phyloP scores from a whole-genome alignment of 768 basidiomycete species.

The Psilocybe sp. region DNA sequence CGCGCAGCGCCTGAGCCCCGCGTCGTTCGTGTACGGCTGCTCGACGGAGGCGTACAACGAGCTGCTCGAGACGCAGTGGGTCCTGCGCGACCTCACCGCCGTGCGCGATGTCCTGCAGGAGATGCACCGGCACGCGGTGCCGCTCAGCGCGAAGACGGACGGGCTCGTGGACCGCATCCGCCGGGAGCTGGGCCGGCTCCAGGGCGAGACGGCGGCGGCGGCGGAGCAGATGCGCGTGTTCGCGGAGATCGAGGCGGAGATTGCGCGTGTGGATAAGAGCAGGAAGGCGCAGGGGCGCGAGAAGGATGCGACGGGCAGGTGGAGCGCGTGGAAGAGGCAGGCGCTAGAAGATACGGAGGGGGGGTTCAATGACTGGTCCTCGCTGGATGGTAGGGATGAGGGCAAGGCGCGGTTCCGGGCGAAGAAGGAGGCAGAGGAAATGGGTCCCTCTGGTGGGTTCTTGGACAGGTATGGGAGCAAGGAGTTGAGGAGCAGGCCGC shows the following conservation, averaged over 20 bases:
- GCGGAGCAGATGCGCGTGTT: slow-evolving; percentile 51
- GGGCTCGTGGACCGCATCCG: slow-evolving; percentile 61
- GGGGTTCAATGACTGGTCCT: slow-evolving; percentile 40
- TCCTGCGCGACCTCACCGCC: slow-evolving; percentile 77
- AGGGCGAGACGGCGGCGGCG: slow-evolving; percentile 46
- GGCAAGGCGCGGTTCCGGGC: background rate
- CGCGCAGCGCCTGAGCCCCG: slow-evolving; percentile 68
- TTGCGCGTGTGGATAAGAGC: slow-evolving; percentile 6
- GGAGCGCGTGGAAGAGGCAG: slow-evolving; percentile 39
- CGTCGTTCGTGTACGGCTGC: slow-evolving; percentile 88
- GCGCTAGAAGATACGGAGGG: slow-evolving; percentile 32
- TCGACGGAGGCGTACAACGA: slow-evolving; percentile 88
- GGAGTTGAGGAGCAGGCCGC: too few relatives aligned
- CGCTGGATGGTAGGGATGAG: background rate
- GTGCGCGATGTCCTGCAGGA: slow-evolving; percentile 73
- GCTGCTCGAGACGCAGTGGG: slow-evolving; percentile 83
- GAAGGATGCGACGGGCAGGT: slow-evolving; percentile 35
- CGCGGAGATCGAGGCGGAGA: slow-evolving; percentile 45
- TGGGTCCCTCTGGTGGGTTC: too few relatives aligned
- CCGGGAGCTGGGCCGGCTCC: slow-evolving; percentile 56
- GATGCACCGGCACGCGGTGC: slow-evolving; percentile 80
- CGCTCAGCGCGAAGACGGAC: slow-evolving; percentile 57
- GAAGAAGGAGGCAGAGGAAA: background rate
- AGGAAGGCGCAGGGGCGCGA: slow-evolving; percentile 2
- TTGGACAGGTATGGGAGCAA: too few relatives aligned